These are phyloP conservation scores for Backusella psychrophila DNA, from an alignment of 192 early-diverging fungal genomes.

Conservation along the genomic window DNA sequence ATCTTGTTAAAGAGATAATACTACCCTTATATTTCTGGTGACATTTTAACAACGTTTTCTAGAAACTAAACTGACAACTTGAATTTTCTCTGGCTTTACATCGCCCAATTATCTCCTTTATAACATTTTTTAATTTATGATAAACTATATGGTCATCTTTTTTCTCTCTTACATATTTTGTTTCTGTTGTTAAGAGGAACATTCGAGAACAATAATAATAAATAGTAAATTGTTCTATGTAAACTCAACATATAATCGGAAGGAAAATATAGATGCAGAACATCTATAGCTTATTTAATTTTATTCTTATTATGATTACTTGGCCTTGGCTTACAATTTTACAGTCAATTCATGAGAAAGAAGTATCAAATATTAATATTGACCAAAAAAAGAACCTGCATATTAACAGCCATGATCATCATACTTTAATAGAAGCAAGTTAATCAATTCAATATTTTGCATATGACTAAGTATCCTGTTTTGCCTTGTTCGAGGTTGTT, in stretches of 20 bases:
- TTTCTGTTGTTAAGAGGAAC: not conserved
- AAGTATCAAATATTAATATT: not conserved
- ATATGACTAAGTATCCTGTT: not conserved
- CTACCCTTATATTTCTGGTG: not conserved
- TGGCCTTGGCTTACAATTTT: not conserved
- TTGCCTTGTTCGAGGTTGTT: not conserved
- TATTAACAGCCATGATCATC: not conserved
- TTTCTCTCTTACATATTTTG: not conserved
- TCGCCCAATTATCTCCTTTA: too few relatives aligned
- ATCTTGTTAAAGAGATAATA: not conserved
- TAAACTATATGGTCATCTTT: not conserved
- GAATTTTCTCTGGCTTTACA: not conserved
- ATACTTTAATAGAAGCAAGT: slow-evolving; percentile 1
- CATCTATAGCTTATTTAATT: too few relatives aligned
- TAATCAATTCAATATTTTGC: slow-evolving; percentile 1
- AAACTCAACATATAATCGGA: too few relatives aligned
- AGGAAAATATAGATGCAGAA: too few relatives aligned
- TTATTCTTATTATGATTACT: too few relatives aligned
- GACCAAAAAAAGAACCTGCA: not conserved
- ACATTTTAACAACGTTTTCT: not conserved
- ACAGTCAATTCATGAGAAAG: not conserved
- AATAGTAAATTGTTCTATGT: too few relatives aligned
- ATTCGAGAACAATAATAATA: too few relatives aligned
- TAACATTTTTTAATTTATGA: not conserved
- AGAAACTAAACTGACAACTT: slow-evolving; percentile 1